These are phyloP conservation scores for Hypoxylon lenormandii DNA, from an alignment of 495 filamentous ascomycete genomes.

Conservation along the genomic window DNA sequence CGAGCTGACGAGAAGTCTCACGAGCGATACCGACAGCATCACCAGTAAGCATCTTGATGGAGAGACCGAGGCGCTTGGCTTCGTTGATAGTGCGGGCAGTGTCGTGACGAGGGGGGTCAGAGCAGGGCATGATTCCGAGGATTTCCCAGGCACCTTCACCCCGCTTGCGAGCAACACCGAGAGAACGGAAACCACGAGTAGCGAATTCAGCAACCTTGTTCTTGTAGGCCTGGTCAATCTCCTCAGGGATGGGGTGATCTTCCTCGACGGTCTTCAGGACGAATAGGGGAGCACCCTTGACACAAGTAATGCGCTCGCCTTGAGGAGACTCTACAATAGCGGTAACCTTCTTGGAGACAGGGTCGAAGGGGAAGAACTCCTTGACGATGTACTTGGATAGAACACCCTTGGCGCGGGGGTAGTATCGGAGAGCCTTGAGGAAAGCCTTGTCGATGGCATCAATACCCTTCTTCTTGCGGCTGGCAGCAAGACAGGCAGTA, in stretches of 20 bases:
- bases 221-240: constrained; percentile 82
- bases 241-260: constrained; percentile 78
- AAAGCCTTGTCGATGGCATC: constrained; percentile 96
- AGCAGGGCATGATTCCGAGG: constrained; percentile 93
- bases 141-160: constrained; percentile 84
- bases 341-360: constrained; percentile 91
- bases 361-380: constrained; percentile 89
- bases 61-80: constrained; percentile 85
- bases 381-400: constrained; percentile 81
- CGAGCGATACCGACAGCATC: constrained; percentile 93
- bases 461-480: constrained; percentile 92
- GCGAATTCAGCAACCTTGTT: constrained; percentile 91
- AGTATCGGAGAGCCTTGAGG: constrained; percentile 81
- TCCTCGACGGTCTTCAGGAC: constrained; percentile 85
- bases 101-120: constrained; percentile 89
- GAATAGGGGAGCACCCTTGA: constrained; percentile 90
- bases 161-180: constrained; percentile 89
- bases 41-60: constrained; percentile 97
- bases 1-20: constrained; percentile 88
- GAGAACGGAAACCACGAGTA: constrained; percentile 88
- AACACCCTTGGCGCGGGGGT: constrained; percentile 79
- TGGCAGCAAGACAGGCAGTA: constrained; percentile 89
- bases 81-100: constrained; percentile 90
- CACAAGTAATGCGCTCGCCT: constrained; percentile 84
- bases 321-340: constrained; percentile 83